Base-by-base conservation (phyloP, 306 rosid genomes). In the Coriaria nepalensis region DNA sequence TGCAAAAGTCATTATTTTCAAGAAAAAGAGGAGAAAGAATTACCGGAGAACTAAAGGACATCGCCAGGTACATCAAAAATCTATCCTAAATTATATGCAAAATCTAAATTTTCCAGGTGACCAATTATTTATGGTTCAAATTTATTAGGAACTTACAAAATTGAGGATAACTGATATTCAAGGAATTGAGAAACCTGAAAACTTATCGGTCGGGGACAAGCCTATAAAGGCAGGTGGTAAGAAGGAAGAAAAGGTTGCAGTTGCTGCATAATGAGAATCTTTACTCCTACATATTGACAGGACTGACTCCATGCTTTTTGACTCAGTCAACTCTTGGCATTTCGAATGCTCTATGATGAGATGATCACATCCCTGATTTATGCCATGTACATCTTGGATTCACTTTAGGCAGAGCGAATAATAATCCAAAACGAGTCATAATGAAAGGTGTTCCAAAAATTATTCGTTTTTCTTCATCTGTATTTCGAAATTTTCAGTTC, bases 21-120 rank as follows among this genome's bases (percentile, higher is more conserved):
- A 88, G 86, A 88, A 88, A 73, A 84, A 88, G 78, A 81, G 93
- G 67, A 78, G 97, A 64, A 88, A 88, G 86, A 88, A 84, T 63
- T 88, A 84, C 64, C 77, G 95, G 35, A 71, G 93, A 71, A 65
- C 78, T 61, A 81, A 76, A 66, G 96, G 94, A 33, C 96, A 83
- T 61, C 86, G 93, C 50, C 96, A 81, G 94, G 90, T 88, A 55
- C 10, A 64, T 60, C 61, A 36, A 39, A 39, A 66, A 62, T 52
- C 11, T 48, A 20, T 20, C 29, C 29, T 20, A 20, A 20, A 20
- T 20, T 20, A 20, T 20, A 20, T 20, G 29, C 29, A 20, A 20
- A 20, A 20, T 20, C 29, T 3, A 1, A 20, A 20, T 20, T 20
- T 20, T 20, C 29, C 29, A 20, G 29, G 29, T 53, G 8, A 35